phyloP scores from a whole-genome alignment of 352 stramenopile genomes.

The Phytophthora sansomeana region DNA sequence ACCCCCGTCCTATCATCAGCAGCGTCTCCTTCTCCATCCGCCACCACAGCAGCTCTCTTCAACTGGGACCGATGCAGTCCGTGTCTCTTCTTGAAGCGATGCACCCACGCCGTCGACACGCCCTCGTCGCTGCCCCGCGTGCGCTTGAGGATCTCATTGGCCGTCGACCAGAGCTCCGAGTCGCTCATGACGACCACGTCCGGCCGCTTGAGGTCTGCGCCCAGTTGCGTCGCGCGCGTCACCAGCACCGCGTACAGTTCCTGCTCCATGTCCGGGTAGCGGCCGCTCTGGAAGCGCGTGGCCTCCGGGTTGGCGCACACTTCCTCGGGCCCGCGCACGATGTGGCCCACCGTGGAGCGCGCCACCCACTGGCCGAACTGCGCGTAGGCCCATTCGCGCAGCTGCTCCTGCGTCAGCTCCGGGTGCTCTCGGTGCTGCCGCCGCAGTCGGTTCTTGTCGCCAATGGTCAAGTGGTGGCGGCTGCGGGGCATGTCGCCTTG shows the following conservation, averaged over 20 bases:
- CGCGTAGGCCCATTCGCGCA: conserved; percentile 39
- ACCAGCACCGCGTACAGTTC: conserved; percentile 26
- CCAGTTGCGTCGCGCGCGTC: conserved; percentile 5
- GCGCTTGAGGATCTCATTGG: conserved; percentile 46
- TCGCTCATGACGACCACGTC: conserved; percentile 26
- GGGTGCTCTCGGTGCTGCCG: conserved; percentile 29
- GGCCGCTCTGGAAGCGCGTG: conserved; percentile 43
- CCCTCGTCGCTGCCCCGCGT: conserved; percentile 30
- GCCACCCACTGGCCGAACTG: conserved; percentile 38
- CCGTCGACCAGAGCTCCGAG: conserved; percentile 37
- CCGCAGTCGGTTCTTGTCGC: conserved; percentile 42
- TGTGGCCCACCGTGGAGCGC: conserved; percentile 43
- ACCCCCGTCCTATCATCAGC: too few relatives aligned
- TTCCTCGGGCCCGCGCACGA: conserved; percentile 36
- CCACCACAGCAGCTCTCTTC: conserved; percentile 9
- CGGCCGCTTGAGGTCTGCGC: conserved; percentile 9
- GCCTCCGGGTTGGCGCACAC: conserved; percentile 38
- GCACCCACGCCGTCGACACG: conserved; percentile 42
- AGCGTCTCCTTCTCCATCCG: neutral
- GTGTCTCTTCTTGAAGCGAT: conserved; percentile 47
- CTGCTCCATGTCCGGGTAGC: conserved; percentile 44
- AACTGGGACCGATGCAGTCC: conserved; percentile 38
- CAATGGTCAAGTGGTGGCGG: conserved; percentile 48
- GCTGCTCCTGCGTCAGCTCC: conserved; percentile 43
- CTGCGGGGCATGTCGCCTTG: conserved; percentile 11